Base-by-base conservation (phyloP, 2,329 filamentous ascomycete genomes). In the Botrytis sinoallii region DNA sequence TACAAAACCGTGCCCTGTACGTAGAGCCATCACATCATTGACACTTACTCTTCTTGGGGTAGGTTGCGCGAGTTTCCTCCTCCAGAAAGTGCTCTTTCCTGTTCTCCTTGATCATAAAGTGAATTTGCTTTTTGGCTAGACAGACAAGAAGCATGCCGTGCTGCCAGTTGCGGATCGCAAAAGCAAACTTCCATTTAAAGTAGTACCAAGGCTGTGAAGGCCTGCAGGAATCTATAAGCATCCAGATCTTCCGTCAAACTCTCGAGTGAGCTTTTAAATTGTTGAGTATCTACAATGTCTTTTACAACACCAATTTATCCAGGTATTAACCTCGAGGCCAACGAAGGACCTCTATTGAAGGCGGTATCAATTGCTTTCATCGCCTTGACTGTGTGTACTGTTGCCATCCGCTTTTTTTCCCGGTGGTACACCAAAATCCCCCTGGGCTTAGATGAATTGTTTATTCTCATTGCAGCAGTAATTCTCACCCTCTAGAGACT, bases 391-490 rank as follows among this genome's bases (percentile, higher is more conserved):
- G 16, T 44, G n/a, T 38, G 16, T 25, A 65, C 59, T 40, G 48
- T 71, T 38, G 25, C 25, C 10, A 14, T 42, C 10, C 60, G 70
- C 16, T 32, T 38, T 9, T 65, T 65, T 25, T 71, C 60, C 20
- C 70, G 70, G 20, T 55, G 70, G 60, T 65, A 64, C 29, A 71
- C 70, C 18, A 44, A 71, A 8, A 32, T 44, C 10, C 3, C 42
- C 18, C n/a, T 71, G 10, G 60, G 60, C 35, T 25, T 64, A 32
- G 60, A 71, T 44, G 60, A 71, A n/a, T 48, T 52, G 14, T 29
- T 71, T 16, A 55, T 71, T 22, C 25, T 64, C 16, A 40, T 52
- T 42, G 70, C 57, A 29, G 70, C 70, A 25, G 70, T 71, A 71
- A 12, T 7, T 70, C 25, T 35, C n/a, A 35, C 40, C n/a, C 48